A percentile compares a stretch with the other conserved stretches of the same genome.
These are phyloP conservation scores for Tieghemostelium lacteum DNA, from an alignment of 78 protist species.

Conservation along the genomic window DNA sequence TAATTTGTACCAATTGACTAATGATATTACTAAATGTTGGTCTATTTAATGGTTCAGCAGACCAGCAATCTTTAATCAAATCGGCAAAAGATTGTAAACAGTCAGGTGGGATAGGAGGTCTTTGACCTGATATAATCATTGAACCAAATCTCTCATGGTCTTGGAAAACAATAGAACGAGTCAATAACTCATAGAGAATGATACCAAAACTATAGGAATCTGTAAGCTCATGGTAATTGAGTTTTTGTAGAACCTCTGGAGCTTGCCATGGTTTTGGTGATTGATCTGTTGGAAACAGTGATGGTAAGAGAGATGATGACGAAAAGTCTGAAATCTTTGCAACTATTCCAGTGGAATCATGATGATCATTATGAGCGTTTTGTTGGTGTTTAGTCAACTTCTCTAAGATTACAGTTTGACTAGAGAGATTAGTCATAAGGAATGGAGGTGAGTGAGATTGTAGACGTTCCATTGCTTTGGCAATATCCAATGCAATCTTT, in stretches of 20 bases:
- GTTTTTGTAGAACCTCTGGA: constrained; percentile 48
- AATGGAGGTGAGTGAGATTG: constrained; percentile 42
- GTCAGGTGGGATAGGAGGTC: constrained; percentile 62
- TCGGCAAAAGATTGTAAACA: constrained; percentile 75
- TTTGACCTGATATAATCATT: constrained; percentile 42
- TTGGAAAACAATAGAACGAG: constrained; percentile 64
- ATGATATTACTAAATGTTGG: constrained; percentile 25
- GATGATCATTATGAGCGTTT: not conserved
- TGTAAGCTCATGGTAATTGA: constrained; percentile 47
- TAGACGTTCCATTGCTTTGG: constrained; percentile 35
- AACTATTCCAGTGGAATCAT: too few species aligned
- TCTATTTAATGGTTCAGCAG: constrained; percentile 61
- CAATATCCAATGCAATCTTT: constrained; percentile 63
- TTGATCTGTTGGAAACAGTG: constrained; percentile 42
- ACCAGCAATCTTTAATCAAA: constrained; percentile 71
- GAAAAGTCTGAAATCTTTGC: constrained; percentile 51
- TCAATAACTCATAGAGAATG: constrained; percentile 39
- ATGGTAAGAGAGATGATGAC: constrained; percentile 23
- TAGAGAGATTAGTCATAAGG: constrained; percentile 33
- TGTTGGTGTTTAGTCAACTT: not conserved
- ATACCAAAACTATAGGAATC: constrained; percentile 61
- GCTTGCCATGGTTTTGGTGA: constrained; percentile 51
- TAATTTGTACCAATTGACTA: constrained; percentile 7
- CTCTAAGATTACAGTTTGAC: not conserved
- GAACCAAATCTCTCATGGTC: constrained; percentile 61